Base-by-base conservation (phyloP, 495 filamentous ascomycete genomes). In the Penicillium robsamsonii region DNA sequence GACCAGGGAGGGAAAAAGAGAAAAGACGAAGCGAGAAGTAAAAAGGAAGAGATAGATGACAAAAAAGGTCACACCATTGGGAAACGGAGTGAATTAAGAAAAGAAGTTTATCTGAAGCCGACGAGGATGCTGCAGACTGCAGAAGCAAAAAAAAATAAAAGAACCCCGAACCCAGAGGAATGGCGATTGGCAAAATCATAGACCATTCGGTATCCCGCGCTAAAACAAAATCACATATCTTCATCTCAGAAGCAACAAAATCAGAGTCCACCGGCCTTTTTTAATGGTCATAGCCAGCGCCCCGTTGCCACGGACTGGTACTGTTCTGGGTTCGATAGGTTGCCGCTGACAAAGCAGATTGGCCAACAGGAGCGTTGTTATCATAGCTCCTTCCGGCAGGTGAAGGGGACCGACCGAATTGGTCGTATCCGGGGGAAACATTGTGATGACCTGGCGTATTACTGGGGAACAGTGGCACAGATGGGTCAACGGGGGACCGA, bases 261-360 rank as follows among this genome's bases (percentile, higher is more conserved):
- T 53, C 42, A 42, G 44, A 63, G 65, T 64, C 62, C 56, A 61
- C 38, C 45, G 55, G 47, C 62, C 56, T 61, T 56, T 46, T 63
- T 70, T 68, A 85, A 62, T 84, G 80, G 53, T 87, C 83, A 59
- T 86, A 87, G 31, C 84, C 84, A 25, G 84, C 84, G 33, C 84
- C 84, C 58, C 84, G 68, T 68, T 87, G 83, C 84, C 84, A 87
- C 18, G 84, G 82, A 72, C 84, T 86, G 33, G 77, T 59, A 56
- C 79, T 83, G 63, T 84, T 83, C 64, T 82, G 77, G 50, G 72
- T 61, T 63, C 81, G 65, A 64, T 75, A 79, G 67, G 48, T 65
- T 58, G 64, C 53, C 13, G 63, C 50, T 10, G 63, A 54, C 49
- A 68, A 48, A 30, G 70, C 60, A 12, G 61, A 64, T 24, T 59